Percentiles rank a stretch among this genome's conserved stretches.
These are phyloP conservation scores for Collybiopsis luxurians DNA, from an alignment of 768 basidiomycete species.

Conservation along the genomic window DNA sequence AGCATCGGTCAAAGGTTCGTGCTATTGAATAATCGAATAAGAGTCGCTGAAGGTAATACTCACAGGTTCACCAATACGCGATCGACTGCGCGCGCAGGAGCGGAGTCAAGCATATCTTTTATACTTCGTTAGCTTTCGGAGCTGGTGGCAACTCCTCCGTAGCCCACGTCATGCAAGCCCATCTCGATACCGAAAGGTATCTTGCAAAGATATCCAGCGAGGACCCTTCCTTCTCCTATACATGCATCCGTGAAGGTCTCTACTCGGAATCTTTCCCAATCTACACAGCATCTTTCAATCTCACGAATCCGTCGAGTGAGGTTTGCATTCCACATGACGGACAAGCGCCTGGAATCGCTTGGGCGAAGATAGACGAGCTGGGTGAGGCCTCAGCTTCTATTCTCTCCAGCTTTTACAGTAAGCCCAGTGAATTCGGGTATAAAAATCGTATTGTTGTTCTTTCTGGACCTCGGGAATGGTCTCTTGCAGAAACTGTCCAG, in stretches of 20 bases:
- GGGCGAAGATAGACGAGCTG: conserved; percentile 4
- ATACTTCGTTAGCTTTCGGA: conserved; percentile 2
- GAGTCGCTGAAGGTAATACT: neutral
- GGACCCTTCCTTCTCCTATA: conserved; percentile 1
- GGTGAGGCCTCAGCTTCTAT: neutral
- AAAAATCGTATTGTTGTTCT: neutral
- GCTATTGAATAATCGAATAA: neutral
- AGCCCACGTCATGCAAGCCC: conserved; percentile 4
- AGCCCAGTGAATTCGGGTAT: neutral
- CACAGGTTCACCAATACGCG: neutral
- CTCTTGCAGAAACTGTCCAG: neutral
- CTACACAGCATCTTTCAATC: neutral
- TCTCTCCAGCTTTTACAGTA: neutral
- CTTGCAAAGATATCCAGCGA: neutral
- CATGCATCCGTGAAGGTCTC: neutral
- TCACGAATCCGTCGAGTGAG: neutral
- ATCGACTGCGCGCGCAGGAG: neutral
- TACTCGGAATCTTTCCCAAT: conserved; percentile 2
- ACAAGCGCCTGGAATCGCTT: neutral
- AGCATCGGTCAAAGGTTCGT: conserved; percentile 3
- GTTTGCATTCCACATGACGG: neutral
- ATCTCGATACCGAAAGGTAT: conserved; percentile 3
- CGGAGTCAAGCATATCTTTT: conserved; percentile 5
- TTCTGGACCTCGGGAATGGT: conserved; percentile 1
- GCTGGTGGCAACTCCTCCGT: neutral